These are phyloP conservation scores for Globomyces pollinis-pini DNA, from an alignment of 192 early-diverging fungal species.

Conservation along the genomic window DNA sequence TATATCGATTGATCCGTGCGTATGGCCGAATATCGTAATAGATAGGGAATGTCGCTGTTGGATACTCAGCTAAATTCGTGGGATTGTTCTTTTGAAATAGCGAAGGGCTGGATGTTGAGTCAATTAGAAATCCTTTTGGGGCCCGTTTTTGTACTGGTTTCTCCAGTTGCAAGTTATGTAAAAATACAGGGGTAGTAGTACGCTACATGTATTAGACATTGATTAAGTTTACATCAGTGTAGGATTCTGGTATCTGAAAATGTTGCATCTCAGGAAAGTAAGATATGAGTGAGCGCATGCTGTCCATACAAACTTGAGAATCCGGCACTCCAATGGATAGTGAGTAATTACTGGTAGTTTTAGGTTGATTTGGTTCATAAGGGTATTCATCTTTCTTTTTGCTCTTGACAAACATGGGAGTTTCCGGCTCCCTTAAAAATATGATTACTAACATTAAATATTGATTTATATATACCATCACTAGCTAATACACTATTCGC, in stretches of 20 bases:
- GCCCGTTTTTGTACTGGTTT: neutral
- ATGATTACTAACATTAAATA: no score
- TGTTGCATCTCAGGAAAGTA: constrained; percentile 2
- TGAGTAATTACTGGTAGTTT: no score
- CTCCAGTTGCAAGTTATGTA: neutral
- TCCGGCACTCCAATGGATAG: neutral
- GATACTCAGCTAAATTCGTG: neutral
- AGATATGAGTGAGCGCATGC: neutral
- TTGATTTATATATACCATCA: neutral
- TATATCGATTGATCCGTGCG: no score
- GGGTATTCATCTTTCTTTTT: no score
- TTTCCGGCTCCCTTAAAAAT: no score
- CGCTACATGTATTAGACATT: neutral
- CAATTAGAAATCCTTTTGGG: neutral
- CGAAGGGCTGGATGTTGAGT: no score
- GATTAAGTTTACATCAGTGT: neutral
- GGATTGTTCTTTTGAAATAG: no score
- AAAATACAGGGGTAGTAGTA: neutral
- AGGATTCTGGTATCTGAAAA: neutral
- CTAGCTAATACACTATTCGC: constrained; percentile 3
- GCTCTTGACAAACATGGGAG: no score
- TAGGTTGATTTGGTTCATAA: no score
- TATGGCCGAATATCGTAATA: neutral
- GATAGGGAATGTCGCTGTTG: neutral
- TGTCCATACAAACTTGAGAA: neutral